These are phyloP conservation scores for Gracilariopsis chorda DNA, from an alignment of 23 red algal genomes.

Conservation along the genomic window DNA sequence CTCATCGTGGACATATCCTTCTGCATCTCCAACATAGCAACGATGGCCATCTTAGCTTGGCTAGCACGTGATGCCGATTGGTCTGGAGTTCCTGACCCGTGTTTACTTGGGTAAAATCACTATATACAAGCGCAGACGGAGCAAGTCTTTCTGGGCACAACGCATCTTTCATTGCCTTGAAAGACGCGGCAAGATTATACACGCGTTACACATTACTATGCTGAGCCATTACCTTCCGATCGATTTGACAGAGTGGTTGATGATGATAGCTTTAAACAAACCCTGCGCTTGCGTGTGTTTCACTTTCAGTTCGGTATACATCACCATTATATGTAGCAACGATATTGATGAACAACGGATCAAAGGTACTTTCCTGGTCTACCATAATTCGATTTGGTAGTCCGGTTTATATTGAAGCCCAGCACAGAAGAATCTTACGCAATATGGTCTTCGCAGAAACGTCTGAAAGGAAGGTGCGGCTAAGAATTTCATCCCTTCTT, in stretches of 20 bases:
- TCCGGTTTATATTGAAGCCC: conserved; percentile 25
- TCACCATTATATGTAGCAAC: neutral
- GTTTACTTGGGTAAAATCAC: neutral
- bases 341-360: neutral
- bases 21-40: neutral
- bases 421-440: neutral
- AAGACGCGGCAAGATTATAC: neutral
- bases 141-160: conserved; percentile 10
- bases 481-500: too few species aligned
- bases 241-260: conserved; percentile 9
- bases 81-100: neutral
- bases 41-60: neutral
- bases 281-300: conserved; percentile 13
- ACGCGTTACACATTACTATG: neutral
- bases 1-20: too few species aligned
- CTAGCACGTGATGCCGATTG: neutral
- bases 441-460: too few species aligned
- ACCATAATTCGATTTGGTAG: conserved; percentile 49
- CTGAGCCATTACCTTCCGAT: neutral
- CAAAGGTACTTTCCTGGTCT: conserved; percentile 21
- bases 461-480: too few species aligned
- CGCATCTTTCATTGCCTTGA: conserved; percentile 36
- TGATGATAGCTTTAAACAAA: conserved; percentile 3
- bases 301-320: conserved; percentile 3
- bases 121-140: neutral